A percentile compares a stretch with the other conserved stretches of the same genome.
phyloP scores from a whole-genome alignment of 352 stramenopile genomes.

The Pythium dissimile region DNA sequence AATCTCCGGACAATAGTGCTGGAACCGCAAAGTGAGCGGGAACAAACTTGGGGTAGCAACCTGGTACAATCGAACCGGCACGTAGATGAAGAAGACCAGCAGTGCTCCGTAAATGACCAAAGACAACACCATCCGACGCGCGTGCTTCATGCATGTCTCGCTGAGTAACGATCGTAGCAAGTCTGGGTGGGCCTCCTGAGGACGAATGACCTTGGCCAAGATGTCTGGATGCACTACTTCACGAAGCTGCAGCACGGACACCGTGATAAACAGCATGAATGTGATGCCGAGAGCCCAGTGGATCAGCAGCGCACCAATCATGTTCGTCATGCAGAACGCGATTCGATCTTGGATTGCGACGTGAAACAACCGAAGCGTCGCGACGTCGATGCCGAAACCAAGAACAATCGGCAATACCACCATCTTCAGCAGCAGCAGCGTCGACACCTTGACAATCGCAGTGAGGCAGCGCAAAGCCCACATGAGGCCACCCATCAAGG shows the following conservation, averaged over 20 bases:
- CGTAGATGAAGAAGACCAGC: conserved; percentile 83
- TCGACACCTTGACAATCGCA: conserved; percentile 93
- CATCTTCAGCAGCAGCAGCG: conserved; percentile 97
- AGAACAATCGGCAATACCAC: conserved; percentile 94
- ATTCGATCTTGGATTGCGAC: conserved; percentile 72
- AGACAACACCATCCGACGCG: conserved; percentile 92
- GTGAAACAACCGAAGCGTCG: conserved; percentile 89
- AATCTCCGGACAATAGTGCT: conserved; percentile 91
- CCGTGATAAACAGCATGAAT: conserved; percentile 98
- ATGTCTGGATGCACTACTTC: conserved; percentile 95
- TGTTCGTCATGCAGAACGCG: conserved; percentile 78
- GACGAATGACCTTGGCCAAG: conserved; percentile 82
- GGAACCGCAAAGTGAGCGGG: conserved; percentile 84
- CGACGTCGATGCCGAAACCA: conserved; percentile 92
- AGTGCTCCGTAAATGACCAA: conserved; percentile 90
- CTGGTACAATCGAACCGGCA: conserved; percentile 71
- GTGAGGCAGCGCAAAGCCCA: conserved; percentile 80
- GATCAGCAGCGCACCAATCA: conserved; percentile 91
- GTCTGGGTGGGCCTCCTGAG: conserved; percentile 96
- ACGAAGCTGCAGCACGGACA: conserved; percentile 93
- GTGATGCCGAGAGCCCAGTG: conserved; percentile 97
- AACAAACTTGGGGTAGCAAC: conserved; percentile 56
- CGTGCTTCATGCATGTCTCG: conserved; percentile 91
- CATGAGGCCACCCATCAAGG: conserved; percentile 72
- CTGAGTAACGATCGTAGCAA: conserved; percentile 94